These are phyloP conservation scores for Ophiostoma pallidulum DNA, from an alignment of 2,329 filamentous ascomycete genomes.

Conservation along the genomic window DNA sequence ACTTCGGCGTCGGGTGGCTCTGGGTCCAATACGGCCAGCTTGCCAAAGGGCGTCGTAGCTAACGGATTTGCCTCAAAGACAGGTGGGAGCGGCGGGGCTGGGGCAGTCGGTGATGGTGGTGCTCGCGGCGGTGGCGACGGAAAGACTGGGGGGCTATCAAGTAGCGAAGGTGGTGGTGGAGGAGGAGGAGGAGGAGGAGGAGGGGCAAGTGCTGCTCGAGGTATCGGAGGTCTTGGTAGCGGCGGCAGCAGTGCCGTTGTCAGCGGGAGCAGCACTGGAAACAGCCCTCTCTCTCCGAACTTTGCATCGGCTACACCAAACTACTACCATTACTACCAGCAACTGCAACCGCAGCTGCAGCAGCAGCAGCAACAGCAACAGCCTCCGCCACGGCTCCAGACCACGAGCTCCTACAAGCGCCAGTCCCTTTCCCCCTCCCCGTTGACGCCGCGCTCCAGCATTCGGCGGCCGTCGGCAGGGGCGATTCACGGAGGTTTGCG, in stretches of 20 bases:
- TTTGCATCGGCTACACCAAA: slow-evolving; percentile 22
- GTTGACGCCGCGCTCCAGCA: slow-evolving; percentile 68
- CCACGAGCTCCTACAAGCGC: slow-evolving; percentile 43
- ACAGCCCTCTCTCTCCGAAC: slow-evolving; percentile 22
- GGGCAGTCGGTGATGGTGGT: not conserved
- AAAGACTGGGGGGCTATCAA: no score
- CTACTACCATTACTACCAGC: slow-evolving; percentile 6
- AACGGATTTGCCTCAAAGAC: slow-evolving; percentile 38
- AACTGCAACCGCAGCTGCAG: not conserved
- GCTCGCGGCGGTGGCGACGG: no score
- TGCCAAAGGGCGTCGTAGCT: slow-evolving; percentile 42
- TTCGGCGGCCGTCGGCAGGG: slow-evolving; percentile 72
- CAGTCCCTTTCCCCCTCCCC: slow-evolving; percentile 81
- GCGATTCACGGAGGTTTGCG: slow-evolving; percentile 55
- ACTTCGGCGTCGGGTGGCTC: slow-evolving; percentile 26
- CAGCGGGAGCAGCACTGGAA: slow-evolving; percentile 15
- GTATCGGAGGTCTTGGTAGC: not conserved
- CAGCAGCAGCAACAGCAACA: slow-evolving; percentile 6
- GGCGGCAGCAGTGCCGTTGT: slow-evolving; percentile 9
- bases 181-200: not conserved
- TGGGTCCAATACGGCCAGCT: slow-evolving; percentile 31
- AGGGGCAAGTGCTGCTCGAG: no score
- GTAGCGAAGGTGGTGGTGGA: no score
- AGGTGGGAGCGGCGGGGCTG: slow-evolving; percentile 6
- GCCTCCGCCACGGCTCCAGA: slow-evolving; percentile 6